Evolutionary conservation across 164 flowering plant species (phyloP), one percentile per base, ranked within the genome.

Genomic region (Berberis vulgaris): DNA sequence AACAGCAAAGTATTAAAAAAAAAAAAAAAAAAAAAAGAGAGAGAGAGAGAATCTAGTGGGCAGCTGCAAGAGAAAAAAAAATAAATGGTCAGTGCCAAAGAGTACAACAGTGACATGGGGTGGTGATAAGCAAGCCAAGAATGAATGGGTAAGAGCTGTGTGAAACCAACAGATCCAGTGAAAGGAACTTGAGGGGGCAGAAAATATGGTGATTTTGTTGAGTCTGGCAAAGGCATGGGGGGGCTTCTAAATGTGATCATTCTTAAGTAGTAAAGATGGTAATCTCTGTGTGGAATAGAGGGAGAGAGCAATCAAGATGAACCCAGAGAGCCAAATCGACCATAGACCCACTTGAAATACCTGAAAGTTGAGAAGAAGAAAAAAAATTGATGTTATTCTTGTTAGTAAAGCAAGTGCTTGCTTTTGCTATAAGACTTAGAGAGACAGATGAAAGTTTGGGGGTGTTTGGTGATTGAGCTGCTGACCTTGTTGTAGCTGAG

Each of bases 101-200:
- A 26, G 26, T 26, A 26, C 26, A 26, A 26, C 26, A 26, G 26
- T 72, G 38, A 91, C 66, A 45, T 75, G 66, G 2, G 86, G 76
- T 7, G 96, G 83, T 64, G 89, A 71, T 26, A 26, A 45, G 81
- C 86, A 49, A 94, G 89, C 99, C 99, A 91, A 41, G 99, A 91
- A 49, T 88, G 81, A 67, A 94, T 62, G 2, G 96, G 91, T 45
- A 89, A 61, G 55, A 63, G 71, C 79, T 89, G 97, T 62, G 76
- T 81, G 10, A 71, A 65, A 26, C 91, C 91, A 54, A 73, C 65
- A 10, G 77, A 65, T 59, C 86, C 89, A 47, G 43, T 64, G 66
- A 85, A 26, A 87, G 9, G 91, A 82, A 7, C 65, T 67, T 1
- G 96, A 26, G 26, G 26, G 93, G 2, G 86, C 86, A 0, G 96